Conservation (phyloP, 345 rosid genomes). For the Gossypium raimondii region DNA sequence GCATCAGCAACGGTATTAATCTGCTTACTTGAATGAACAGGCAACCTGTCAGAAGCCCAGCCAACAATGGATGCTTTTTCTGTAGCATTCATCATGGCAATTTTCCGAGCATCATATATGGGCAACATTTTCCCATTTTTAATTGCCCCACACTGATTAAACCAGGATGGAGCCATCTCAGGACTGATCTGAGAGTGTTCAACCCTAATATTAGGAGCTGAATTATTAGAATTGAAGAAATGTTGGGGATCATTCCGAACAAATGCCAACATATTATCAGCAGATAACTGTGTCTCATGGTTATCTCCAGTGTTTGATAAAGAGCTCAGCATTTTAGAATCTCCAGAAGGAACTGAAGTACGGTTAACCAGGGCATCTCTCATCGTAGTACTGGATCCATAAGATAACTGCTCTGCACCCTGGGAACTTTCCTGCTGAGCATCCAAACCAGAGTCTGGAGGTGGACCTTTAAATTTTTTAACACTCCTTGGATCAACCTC, state of each 20-base stretch:
- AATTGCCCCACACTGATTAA: conserved; percentile 60
- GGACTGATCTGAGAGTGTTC: conserved; percentile 57
- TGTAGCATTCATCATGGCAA: conserved; percentile 32
- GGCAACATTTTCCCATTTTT: conserved; percentile 62
- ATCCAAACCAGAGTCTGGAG: conserved; percentile 31
- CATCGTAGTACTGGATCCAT: conserved; percentile 28
- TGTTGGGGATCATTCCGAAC: conserved; percentile 19
- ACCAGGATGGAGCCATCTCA: conserved; percentile 80
- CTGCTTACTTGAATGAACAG: conserved; percentile 30
- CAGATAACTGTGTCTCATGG: conserved; percentile 25
- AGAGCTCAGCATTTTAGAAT: conserved; percentile 33
- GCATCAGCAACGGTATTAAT: conserved; percentile 30
- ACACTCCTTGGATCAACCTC: conserved; percentile 44
- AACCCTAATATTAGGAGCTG: conserved; percentile 31
- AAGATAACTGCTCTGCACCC: conserved; percentile 37
- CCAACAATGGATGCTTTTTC: conserved; percentile 42
- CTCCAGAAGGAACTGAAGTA: conserved; percentile 28
- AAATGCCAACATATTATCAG: conserved; percentile 32
- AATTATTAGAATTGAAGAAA: conserved; percentile 29
- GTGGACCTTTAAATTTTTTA: conserved; percentile 44
- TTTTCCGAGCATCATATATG: conserved; percentile 36
- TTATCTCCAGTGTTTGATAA: conserved; percentile 30
- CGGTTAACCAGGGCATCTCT: conserved; percentile 29
- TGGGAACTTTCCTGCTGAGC: conserved; percentile 31
- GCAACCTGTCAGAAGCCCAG: conserved; percentile 41